Evolutionary conservation across 306 rosid genomes (phyloP).

Genomic region (Cercis canadensis): DNA sequence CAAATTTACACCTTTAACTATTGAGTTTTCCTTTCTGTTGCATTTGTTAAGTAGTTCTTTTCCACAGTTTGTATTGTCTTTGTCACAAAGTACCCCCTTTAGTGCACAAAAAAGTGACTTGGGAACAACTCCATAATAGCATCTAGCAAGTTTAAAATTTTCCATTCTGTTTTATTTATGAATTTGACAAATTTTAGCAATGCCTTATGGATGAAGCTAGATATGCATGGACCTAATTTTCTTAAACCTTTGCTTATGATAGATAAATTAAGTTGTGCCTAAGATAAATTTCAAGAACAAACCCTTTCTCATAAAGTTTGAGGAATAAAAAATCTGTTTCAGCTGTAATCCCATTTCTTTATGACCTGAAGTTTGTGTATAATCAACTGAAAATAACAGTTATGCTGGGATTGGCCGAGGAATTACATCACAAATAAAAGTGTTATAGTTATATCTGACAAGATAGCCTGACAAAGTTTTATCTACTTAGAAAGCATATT

Average conservation of each 20-base stretch:
- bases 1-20: neutral
- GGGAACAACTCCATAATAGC: conserved; percentile 28
- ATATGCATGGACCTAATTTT: neutral
- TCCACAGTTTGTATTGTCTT: neutral
- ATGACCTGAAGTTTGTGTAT: conserved; percentile 24
- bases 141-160: no score
- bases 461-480: conserved; percentile 29
- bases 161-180: conserved; percentile 23
- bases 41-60: conserved; percentile 3
- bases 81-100: neutral
- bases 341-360: conserved; percentile 23
- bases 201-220: conserved; percentile 35
- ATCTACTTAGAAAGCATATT: conserved; percentile 21
- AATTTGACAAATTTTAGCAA: conserved; percentile 5
- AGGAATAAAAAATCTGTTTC: conserved; percentile 22
- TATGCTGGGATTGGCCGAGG: conserved; percentile 6
- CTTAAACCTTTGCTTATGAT: neutral
- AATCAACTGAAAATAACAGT: conserved; percentile 12
- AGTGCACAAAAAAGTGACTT: conserved; percentile 18
- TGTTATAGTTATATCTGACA: conserved; percentile 19
- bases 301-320: conserved; percentile 19
- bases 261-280: neutral
- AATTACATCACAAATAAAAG: conserved; percentile 2
- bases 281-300: conserved; percentile 31
- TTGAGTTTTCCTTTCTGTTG: conserved; percentile 7